phyloP scores from a whole-genome alignment of 192 early-diverging fungal species.

The Linnemannia schmuckeri region DNA sequence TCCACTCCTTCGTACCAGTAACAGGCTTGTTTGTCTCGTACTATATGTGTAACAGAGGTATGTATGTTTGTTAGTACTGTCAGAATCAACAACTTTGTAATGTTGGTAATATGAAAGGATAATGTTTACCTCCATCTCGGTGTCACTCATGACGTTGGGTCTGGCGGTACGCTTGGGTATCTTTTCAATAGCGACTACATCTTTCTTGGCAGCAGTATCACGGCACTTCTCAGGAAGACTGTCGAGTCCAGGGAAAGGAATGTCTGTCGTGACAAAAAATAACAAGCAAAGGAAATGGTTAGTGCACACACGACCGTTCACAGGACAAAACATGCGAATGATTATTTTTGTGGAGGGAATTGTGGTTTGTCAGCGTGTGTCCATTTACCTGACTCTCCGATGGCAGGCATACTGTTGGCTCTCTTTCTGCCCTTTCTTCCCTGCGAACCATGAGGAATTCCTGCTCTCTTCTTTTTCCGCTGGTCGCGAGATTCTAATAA shows the following conservation, averaged over 20 bases:
- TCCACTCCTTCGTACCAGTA: constrained; percentile 64
- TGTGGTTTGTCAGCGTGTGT: constrained; percentile 5
- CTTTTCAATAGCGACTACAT: constrained; percentile 2
- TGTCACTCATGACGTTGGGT: constrained; percentile 67
- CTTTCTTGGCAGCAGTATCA: constrained; percentile 29
- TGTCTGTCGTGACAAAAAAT: constrained; percentile 6
- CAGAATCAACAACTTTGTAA: no score
- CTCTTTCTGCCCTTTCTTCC: constrained; percentile 48
- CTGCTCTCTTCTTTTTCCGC: constrained; percentile 39
- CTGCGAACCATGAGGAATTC: constrained; percentile 36
- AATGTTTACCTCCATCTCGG: constrained; percentile 67
- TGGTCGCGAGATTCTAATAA: constrained; percentile 25
- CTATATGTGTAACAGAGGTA: constrained; percentile 7
- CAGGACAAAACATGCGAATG: not conserved
- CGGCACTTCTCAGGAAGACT: constrained; percentile 18
- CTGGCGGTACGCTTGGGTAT: constrained; percentile 19
- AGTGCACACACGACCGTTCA: not conserved
- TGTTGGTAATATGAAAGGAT: not conserved
- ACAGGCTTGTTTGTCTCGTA: constrained; percentile 35
- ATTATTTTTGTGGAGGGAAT: not conserved
- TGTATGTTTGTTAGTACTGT: not conserved
- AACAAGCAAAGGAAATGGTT: not conserved
- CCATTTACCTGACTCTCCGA: constrained; percentile 46
- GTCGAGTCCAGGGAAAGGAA: not conserved
- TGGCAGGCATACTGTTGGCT: constrained; percentile 50